Percentiles rank a stretch among this genome's conserved stretches.
phyloP scores from a whole-genome alignment of 2,329 filamentous ascomycete genomes.

The Stagonosporopsis cucurbitacearum region DNA sequence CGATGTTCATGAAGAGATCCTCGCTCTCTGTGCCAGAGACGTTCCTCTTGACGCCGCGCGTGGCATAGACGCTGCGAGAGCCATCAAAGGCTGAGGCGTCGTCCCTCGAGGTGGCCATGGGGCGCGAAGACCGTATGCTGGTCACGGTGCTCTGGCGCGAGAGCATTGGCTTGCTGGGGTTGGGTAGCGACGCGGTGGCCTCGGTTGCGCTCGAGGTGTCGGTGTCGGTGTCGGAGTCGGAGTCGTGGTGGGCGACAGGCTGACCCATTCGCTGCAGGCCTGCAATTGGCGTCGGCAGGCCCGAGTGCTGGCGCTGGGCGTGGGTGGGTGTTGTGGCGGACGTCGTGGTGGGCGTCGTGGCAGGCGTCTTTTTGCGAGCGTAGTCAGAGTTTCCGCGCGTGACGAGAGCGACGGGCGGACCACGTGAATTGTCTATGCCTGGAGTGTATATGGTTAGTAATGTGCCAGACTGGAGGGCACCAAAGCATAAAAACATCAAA shows the following conservation, averaged over 20 bases:
- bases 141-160: conserved; percentile 31
- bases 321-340: conserved; percentile 6
- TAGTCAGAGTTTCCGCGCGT: conserved; percentile 51
- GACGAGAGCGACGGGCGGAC: conserved; percentile 59
- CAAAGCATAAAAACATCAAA: no score
- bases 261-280: conserved; percentile 27
- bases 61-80: conserved; percentile 27
- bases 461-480: conserved; percentile 3
- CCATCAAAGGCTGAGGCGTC: conserved; percentile 43
- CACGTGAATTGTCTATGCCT: conserved; percentile 57
- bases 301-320: conserved; percentile 13
- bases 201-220: conserved; percentile 24
- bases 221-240: conserved; percentile 23
- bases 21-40: conserved; percentile 31
- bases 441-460: conserved; percentile 7
- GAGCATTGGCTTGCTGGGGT: conserved; percentile 22
- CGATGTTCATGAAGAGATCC: conserved; percentile 53
- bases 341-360: conserved; percentile 14
- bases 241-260: conserved; percentile 26
- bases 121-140: conserved; percentile 26
- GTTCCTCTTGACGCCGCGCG: conserved; percentile 21
- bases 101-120: conserved; percentile 40
- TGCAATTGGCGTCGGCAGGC: conserved; percentile 13
- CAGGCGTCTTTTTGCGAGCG: conserved; percentile 38
- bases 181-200: conserved; percentile 21